Conservation (phyloP, 2,329 filamentous ascomycete species). For the Lizonia empirigonia region DNA sequence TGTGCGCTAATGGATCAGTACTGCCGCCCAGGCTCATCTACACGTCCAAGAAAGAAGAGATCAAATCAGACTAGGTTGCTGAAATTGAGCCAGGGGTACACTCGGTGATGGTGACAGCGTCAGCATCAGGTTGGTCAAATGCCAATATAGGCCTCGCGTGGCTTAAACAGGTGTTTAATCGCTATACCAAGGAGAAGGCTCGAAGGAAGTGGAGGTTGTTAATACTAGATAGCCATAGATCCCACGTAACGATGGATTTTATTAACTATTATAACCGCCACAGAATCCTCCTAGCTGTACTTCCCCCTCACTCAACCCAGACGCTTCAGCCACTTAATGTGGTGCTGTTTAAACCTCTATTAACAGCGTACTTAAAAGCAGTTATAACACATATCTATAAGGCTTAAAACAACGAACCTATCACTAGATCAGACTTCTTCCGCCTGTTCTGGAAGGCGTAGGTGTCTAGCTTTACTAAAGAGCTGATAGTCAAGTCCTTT, state of each 20-base stretch:
- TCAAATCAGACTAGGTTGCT: not conserved
- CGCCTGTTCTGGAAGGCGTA: not conserved
- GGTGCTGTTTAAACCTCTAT: not conserved
- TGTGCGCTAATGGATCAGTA: not conserved
- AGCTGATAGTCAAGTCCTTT: not conserved
- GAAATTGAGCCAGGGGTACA: not conserved
- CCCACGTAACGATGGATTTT: slow-evolving; percentile 6
- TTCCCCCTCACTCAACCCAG: slow-evolving; percentile 10
- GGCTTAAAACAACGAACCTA: not conserved
- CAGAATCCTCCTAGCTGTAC: slow-evolving; percentile 6
- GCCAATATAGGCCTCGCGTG: not conserved
- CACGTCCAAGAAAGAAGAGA: not conserved
- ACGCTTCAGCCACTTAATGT: slow-evolving; percentile 11
- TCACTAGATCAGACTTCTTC: not conserved
- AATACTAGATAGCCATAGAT: slow-evolving; percentile 11
- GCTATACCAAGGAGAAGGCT: not conserved
- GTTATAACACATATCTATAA: not conserved
- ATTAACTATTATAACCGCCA: slow-evolving; percentile 9
- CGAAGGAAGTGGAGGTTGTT: not conserved
- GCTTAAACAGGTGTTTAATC: not conserved
- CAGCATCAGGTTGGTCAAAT: not conserved
- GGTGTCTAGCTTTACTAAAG: not conserved
- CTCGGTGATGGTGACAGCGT: not conserved
- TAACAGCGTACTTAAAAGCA: not conserved
- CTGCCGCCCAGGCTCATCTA: not conserved